Base-by-base conservation (phyloP, 441 rosid genomes). In the Brassica balearica region DNA sequence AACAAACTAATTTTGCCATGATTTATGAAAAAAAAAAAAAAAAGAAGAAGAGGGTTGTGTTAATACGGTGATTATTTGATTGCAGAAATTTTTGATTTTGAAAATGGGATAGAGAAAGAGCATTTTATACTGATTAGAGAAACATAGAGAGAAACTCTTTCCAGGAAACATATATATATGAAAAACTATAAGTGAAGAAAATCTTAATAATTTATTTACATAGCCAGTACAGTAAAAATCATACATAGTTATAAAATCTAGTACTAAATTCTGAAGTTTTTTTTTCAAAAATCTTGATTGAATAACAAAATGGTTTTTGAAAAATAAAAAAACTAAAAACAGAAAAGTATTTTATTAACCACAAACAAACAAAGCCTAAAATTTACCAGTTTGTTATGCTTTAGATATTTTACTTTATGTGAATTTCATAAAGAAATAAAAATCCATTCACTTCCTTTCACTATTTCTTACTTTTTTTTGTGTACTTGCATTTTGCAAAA, bases 1-100 rank as follows among this genome's bases (percentile, higher is more conserved):
- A 62, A 62, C 43, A 62, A 25, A 62, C 48, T 5, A 23, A 46
- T 72, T 62, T 72, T 32, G 61, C 19, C 59, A 61, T 62, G 46
- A 46, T 8, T 43, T 43, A 3, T 34, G 56, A 23, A 22, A 27
- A 23, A 25, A 17, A n/a, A n/a, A n/a, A n/a, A 17, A 19, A 19
- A 43, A 4, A 53, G 46, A 41, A 41, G 53, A 43, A 62, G 51
- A 72, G 15, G 8, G 41, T 46, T 12, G 15, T 14, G 20, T 53
- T 14, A 14, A 53, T 53, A 53, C 58, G 14, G 15, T 66, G 32
- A 9, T 41, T 65, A 5, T 73, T 64, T 65, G 43, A 8, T 20
- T 15, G 43, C 32, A 58, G 11, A 23, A 41, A 9, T 3, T 48
- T 68, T 61, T 76, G 55, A 69, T 69, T 60, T 43, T 56, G 14